phyloP scores from a whole-genome alignment of 257 asterid genomes.

The Solanum ossicruentum region DNA sequence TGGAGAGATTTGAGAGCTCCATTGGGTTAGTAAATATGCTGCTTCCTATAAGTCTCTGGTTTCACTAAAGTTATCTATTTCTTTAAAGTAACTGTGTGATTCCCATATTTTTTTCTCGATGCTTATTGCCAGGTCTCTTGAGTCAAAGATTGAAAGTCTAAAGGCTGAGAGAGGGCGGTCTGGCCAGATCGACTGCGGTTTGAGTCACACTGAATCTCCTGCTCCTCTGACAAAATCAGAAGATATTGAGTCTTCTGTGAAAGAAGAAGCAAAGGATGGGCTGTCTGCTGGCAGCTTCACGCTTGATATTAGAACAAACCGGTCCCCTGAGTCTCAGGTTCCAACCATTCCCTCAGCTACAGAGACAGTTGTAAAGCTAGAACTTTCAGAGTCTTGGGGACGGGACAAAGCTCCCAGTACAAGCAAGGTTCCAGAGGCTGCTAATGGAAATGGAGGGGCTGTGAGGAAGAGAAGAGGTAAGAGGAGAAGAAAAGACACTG shows the following conservation, averaged over 20 bases:
- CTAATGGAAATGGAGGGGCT: conserved; percentile 25
- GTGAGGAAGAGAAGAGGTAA: conserved; percentile 63
- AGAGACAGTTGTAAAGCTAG: conserved; percentile 19
- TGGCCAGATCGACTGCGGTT: conserved; percentile 20
- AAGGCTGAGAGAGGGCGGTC: conserved; percentile 32
- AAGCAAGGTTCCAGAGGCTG: conserved; percentile 11
- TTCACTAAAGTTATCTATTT: not conserved
- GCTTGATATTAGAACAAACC: conserved; percentile 28
- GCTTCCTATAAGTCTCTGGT: not conserved
- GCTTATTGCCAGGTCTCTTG: conserved; percentile 46
- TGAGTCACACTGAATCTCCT: conserved; percentile 36
- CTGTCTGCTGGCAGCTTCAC: conserved; percentile 74
- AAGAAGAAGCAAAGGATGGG: conserved; percentile 52
- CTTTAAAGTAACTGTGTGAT: not conserved
- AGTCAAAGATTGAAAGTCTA: conserved; percentile 47
- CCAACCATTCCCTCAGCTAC: conserved; percentile 9
- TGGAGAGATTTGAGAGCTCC: conserved; percentile 64
- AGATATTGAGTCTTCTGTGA: conserved; percentile 29
- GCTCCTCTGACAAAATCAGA: conserved; percentile 35
- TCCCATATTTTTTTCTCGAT: not conserved
- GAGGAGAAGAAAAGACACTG: conserved; percentile 55
- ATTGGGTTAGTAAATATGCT: conserved; percentile 51
- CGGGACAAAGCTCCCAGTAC: conserved; percentile 11
- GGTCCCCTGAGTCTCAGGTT: conserved; percentile 23
- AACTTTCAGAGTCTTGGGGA: conserved; percentile 21